Conservation (phyloP, 108 stramenopile genomes). For the Seminavis robusta region DNA sequence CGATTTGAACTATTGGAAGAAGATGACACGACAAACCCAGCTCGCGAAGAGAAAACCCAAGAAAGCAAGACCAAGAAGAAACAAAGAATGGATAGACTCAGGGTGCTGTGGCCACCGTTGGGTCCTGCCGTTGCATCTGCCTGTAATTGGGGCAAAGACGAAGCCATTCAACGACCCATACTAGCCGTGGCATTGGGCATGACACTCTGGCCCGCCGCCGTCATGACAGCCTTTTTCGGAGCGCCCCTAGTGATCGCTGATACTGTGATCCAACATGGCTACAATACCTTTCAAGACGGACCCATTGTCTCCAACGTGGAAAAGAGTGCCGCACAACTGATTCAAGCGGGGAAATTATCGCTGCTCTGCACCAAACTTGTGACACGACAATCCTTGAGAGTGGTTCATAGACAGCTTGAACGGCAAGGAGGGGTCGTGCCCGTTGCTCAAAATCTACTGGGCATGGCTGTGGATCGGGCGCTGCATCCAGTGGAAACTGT, state of each 20-base stretch:
- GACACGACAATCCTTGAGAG: constrained; percentile 48
- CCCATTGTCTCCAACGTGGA: constrained; percentile 53
- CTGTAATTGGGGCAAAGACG: constrained; percentile 41
- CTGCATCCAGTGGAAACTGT: constrained; percentile 75
- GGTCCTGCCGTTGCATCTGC: constrained; percentile 53
- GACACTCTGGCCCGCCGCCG: constrained; percentile 66
- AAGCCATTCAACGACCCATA: constrained; percentile 49
- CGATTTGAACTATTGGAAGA: constrained; percentile 46
- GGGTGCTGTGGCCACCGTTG: constrained; percentile 79
- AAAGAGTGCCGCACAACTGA: constrained; percentile 54
- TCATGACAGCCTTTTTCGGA: constrained; percentile 57
- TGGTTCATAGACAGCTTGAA: constrained; percentile 60
- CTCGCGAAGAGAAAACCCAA: not conserved
- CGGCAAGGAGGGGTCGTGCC: constrained; percentile 67
- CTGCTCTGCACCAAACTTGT: constrained; percentile 47
- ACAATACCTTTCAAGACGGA: constrained; percentile 51
- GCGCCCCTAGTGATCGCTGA: constrained; percentile 59
- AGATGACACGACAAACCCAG: constrained; percentile 11
- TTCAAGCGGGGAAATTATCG: constrained; percentile 54
- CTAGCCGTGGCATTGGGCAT: constrained; percentile 63
- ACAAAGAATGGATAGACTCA: constrained; percentile 29
- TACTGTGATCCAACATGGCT: constrained; percentile 56
- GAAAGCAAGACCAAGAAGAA: constrained; percentile 6
- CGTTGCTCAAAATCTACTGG: constrained; percentile 49
- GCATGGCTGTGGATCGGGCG: constrained; percentile 50